Conservation (phyloP, 768 basidiomycete species). For the Omphalotus guepiniiformis region DNA sequence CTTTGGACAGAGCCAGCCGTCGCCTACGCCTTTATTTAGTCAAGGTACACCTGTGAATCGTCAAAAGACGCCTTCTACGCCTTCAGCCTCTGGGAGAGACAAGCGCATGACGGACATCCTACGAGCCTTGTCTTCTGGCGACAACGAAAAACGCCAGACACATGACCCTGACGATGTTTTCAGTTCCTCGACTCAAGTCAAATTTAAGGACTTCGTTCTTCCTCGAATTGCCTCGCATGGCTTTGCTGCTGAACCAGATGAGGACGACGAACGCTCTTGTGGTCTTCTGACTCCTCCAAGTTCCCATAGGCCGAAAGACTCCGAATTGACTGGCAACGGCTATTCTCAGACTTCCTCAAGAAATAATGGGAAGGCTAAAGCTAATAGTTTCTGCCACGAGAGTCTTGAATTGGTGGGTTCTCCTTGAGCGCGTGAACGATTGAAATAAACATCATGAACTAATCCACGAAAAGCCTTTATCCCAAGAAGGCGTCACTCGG, state of each 20-base stretch:
- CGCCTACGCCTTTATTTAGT: too few species aligned
- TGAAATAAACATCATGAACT: conserved; percentile 1
- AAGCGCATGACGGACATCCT: too few species aligned
- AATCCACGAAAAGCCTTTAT: neutral
- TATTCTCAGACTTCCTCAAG: neutral
- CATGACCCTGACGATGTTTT: too few species aligned
- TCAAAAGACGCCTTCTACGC: too few species aligned
- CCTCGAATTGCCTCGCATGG: neutral
- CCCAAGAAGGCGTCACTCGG: conserved; percentile 1
- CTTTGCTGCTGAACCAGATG: neutral
- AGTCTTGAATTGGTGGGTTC: conserved; percentile 5
- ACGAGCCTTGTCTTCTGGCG: too few species aligned
- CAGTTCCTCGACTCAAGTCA: too few species aligned
- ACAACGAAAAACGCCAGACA: too few species aligned
- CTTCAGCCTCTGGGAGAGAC: too few species aligned
- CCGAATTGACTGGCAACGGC: neutral
- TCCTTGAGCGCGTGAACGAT: neutral
- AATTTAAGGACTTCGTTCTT: too few species aligned
- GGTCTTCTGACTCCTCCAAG: conserved; percentile 6
- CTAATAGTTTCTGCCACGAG: too few species aligned
- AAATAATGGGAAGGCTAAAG: conserved; percentile 6
- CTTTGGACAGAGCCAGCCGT: too few species aligned
- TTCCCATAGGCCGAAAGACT: neutral
- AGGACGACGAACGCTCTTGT: neutral
- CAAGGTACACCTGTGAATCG: too few species aligned